Base-by-base conservation (phyloP, 306 rosid genomes). In the Fragaria nilgerrensis region DNA sequence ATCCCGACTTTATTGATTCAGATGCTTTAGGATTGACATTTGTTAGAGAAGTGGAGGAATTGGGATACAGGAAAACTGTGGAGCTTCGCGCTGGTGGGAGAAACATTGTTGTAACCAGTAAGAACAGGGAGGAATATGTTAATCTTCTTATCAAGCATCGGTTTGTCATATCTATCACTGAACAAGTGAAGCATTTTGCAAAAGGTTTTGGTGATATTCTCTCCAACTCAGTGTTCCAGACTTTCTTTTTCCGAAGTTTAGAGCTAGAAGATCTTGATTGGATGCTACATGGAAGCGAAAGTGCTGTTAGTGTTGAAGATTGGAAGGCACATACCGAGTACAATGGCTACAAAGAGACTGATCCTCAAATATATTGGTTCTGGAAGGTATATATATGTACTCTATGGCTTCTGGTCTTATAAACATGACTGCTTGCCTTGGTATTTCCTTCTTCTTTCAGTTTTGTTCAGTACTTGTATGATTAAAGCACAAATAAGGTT, bases 271-370 rank as follows among this genome's bases (percentile, higher is more conserved):
- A 95, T 90, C 90, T 95, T 84, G 97, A 95, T 82, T 87, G 90
- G 89, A 95, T 95, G 96, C 90, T 92, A 43, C 84, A 84, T 70
- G 98, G 98, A 84, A 86, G 95, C 81, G 93, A 89, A 81, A 84
- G 79, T 78, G 80, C 59, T 77, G 82, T 95, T 78, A 84, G 89
- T 59, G 83, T 95, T 82, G 96, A 85, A 70, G 98, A 95, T 81
- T 95, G 98, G 97, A 92, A 89, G 83, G 87, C 88, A n/a, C 96
- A 92, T 71, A 92, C 97, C 0, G 97, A 90, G 66, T 92, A 90
- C 79, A 87, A 84, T 68, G 98, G 97, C 86, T 95, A 88, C 86
- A 80, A 81, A 77, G 97, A 90, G 85, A 89, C 89, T 19, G 98
- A 95, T 88, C 78, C 86, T 82, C 97, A 95, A 74, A 92, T 95